A percentile compares a stretch with the other conserved stretches of the same genome.
These are phyloP conservation scores for Tetragonia tetragonoides DNA, from an alignment of 148 eudicot species.

Conservation along the genomic window DNA sequence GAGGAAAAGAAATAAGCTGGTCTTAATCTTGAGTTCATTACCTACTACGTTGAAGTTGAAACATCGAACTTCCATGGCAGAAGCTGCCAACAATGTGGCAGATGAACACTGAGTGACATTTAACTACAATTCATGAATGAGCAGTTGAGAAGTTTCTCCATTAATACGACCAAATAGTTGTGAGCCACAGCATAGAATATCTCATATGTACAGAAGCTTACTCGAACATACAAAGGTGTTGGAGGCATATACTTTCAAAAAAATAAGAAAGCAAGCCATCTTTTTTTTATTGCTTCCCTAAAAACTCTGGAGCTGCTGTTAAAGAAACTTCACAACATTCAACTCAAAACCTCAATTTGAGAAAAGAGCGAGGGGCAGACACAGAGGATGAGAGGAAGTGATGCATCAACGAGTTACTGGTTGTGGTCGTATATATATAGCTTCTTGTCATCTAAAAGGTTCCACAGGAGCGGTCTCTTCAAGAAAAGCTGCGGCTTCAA, in stretches of 20 bases:
- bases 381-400: background rate
- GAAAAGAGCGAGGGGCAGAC: background rate
- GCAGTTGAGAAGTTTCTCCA: background rate
- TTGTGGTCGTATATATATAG: background rate
- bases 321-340: background rate
- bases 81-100: no score
- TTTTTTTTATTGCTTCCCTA: slow-evolving; percentile 3
- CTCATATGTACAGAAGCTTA: slow-evolving; percentile 22
- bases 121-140: background rate
- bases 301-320: background rate
- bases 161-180: slow-evolving; percentile 8
- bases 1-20: no score
- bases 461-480: slow-evolving; percentile 78
- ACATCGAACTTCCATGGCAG: no score
- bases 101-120: no score
- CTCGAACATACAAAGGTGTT: slow-evolving; percentile 1
- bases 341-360: background rate
- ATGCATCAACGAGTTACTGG: background rate
- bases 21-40: no score
- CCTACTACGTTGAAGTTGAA: no score
- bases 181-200: background rate
- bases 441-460: slow-evolving; percentile 59
- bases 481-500: slow-evolving; percentile 66
- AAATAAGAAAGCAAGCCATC: background rate
- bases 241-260: background rate